Evolutionary conservation across 345 rosid genomes (phyloP), one percentile per base, ranked within the genome.

Genomic region (Syzygium grande): DNA sequence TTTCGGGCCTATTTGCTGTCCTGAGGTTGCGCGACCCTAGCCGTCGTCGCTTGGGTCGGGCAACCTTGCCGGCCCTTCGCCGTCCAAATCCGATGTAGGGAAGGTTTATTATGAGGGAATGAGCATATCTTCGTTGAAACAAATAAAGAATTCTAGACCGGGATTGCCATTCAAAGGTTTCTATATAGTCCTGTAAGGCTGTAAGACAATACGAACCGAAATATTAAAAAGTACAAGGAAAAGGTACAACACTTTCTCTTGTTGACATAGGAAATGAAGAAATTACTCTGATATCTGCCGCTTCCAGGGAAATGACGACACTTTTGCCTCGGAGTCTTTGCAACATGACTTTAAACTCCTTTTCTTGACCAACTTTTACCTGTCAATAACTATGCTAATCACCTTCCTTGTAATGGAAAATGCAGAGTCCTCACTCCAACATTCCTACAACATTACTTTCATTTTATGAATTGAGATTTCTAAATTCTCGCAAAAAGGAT

Each of bases 251-350:
- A n/a, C 84, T 15, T 46, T 54, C 88, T n/a, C 22, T 2, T 2
- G 21, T 86, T 23, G 23, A n/a, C 10, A 29, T 15, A 29, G n/a
- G n/a, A n/a, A n/a, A n/a, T n/a, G n/a, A n/a, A n/a, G 30, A 86
- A 29, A 15, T 83, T 88, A 94, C 94, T 85, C 46, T 92, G 86
- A 93, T 93, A 22, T 91, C 92, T 52, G 91, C 89, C 21, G 91
- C 91, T 94, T 94, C 97, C 21, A 21, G 77, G 14, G 93, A 91
- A 86, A 94, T 92, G 86, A 94, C 91, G n/a, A 84, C 87, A 51
- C 86, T 88, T 85, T 87, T 85, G 25, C 97, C 95, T 59, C 94
- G 92, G 9, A 95, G 92, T 27, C 89, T 79, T 68, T 87, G 91
- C 55, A 95, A 87, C 27, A 93, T 85, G 54, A 77, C 84, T 90